A percentile compares a stretch with the other conserved stretches of the same genome.
phyloP scores from a whole-genome alignment of 495 filamentous ascomycete species.

The Podospora fimiseda region DNA sequence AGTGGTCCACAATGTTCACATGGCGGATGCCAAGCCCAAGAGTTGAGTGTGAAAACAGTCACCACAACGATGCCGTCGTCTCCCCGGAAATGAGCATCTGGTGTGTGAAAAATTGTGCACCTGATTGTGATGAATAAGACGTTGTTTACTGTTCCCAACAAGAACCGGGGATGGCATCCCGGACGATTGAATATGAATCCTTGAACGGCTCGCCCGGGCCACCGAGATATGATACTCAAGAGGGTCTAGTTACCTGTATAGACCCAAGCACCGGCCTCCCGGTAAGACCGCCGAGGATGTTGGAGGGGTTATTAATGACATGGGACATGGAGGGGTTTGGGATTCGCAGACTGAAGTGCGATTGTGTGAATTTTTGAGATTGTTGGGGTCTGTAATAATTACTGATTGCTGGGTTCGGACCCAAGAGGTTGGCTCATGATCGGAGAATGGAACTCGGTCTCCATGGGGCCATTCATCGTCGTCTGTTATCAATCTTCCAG shows the following conservation, averaged over 20 bases:
- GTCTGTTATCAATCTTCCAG: no score
- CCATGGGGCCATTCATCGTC: no score
- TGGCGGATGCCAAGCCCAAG: no score
- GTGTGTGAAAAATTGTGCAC: not conserved
- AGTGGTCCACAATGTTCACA: not conserved
- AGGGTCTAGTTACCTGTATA: not conserved
- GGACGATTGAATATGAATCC: not conserved
- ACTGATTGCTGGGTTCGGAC: not conserved
- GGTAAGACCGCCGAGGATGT: slow-evolving; percentile 2
- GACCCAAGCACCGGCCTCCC: slow-evolving; percentile 3
- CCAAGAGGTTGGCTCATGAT: not conserved
- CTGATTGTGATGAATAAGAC: not conserved
- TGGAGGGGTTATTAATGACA: not conserved
- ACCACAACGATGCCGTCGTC: not conserved
- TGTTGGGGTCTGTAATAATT: not conserved
- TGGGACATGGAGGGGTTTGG: slow-evolving; percentile 3
- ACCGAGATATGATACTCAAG: not conserved
- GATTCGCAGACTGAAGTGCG: not conserved
- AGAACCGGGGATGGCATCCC: not conserved
- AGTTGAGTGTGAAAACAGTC: no score
- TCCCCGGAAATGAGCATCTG: not conserved
- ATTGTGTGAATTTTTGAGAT: not conserved
- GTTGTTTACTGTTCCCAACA: no score
- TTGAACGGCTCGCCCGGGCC: not conserved
- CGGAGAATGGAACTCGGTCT: not conserved